Evolutionary conservation across 2,329 filamentous ascomycete genomes (phyloP).

Genomic region (Ambrosiella cleistominuta): DNA sequence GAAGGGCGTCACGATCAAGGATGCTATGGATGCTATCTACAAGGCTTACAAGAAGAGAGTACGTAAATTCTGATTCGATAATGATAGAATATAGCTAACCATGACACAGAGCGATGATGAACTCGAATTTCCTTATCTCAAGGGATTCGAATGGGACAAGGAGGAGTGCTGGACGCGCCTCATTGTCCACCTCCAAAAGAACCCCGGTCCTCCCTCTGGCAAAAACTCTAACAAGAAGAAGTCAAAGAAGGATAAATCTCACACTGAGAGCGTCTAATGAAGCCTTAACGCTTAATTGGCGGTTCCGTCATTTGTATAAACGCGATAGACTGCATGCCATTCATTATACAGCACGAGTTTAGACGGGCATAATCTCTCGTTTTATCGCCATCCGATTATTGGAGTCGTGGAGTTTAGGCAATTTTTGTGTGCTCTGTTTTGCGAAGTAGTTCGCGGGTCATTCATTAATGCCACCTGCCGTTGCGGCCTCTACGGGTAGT

Average conservation of each 20-base stretch:
- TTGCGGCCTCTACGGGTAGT: too few relatives aligned
- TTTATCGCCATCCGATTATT: too few relatives aligned
- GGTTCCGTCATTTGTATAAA: background rate
- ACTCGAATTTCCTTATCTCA: slow-evolving; percentile 69
- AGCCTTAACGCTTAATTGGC: background rate
- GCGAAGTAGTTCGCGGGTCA: too few relatives aligned
- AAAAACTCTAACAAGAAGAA: slow-evolving; percentile 39
- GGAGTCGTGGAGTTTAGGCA: too few relatives aligned
- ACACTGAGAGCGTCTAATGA: slow-evolving; percentile 16
- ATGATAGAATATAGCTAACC: background rate
- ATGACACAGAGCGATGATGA: slow-evolving; percentile 65
- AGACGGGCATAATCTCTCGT: too few relatives aligned
- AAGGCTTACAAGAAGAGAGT: slow-evolving; percentile 96
- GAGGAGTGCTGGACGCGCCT: slow-evolving; percentile 80
- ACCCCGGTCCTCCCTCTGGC: slow-evolving; percentile 35
- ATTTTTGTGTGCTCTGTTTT: too few relatives aligned
- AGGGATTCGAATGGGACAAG: slow-evolving; percentile 92
- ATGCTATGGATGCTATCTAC: slow-evolving; percentile 85
- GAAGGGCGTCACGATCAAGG: slow-evolving; percentile 93
- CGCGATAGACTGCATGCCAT: background rate
- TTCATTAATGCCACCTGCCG: too few relatives aligned
- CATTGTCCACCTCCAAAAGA: slow-evolving; percentile 63
- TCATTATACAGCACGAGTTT: background rate
- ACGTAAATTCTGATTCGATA: slow-evolving; percentile 19
- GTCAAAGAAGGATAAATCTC: slow-evolving; percentile 33